These are phyloP conservation scores for Trichophyton schoenleinii DNA, from an alignment of 2,329 filamentous ascomycete species.

Conservation along the genomic window DNA sequence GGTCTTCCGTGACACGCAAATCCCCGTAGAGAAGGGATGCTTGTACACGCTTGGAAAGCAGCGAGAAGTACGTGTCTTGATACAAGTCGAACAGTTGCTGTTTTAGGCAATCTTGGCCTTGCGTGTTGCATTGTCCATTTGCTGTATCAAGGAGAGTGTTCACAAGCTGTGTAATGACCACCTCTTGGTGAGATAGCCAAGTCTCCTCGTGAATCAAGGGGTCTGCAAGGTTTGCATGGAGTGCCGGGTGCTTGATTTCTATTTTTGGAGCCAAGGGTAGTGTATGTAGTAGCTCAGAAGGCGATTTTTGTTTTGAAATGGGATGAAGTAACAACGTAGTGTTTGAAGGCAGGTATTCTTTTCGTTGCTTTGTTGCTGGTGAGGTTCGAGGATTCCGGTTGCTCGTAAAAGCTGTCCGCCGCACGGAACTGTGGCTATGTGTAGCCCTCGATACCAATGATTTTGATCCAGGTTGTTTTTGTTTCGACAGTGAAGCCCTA, in stretches of 20 bases:
- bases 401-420: neutral
- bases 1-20: constrained; percentile 43
- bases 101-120: constrained; percentile 28
- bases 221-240: constrained; percentile 42
- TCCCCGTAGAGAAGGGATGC: constrained; percentile 47
- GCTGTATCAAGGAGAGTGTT: constrained; percentile 42
- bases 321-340: neutral
- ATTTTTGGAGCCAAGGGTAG: neutral
- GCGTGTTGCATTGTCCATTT: constrained; percentile 10
- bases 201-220: constrained; percentile 51
- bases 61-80: constrained; percentile 38
- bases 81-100: constrained; percentile 42
- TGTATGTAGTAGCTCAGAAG: constrained; percentile 15
- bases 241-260: constrained; percentile 35
- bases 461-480: neutral
- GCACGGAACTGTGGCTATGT: neutral
- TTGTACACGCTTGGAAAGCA: constrained; percentile 45
- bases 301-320: constrained; percentile 13
- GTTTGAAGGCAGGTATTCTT: neutral
- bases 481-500: neutral
- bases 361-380: neutral
- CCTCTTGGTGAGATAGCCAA: constrained; percentile 51
- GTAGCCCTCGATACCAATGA: neutral
- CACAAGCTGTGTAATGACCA: constrained; percentile 47
- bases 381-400: neutral